Base-by-base conservation (phyloP, 202 grass and related monocot species). In the Digitaria exilis region DNA sequence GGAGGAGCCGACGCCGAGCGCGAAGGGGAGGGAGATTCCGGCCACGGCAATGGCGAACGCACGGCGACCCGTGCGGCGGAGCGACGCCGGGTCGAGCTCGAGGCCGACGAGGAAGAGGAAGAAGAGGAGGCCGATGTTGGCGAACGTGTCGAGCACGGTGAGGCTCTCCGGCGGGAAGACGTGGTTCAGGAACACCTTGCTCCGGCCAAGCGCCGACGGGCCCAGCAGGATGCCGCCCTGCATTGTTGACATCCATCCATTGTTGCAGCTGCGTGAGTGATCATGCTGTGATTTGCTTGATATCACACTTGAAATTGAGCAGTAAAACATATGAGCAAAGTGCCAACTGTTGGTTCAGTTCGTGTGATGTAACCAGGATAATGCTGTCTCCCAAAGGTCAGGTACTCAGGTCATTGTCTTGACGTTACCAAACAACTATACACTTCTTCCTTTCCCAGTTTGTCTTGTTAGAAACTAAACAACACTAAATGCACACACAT, bases 61-160 rank as follows among this genome's bases (percentile, higher is more conserved):
- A 34, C 43, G 43, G 18, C 59, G 57, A 32, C 88, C 88, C 1
- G 88, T 93, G 18, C 91, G 81, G 45, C 85, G 88, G 74, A 93
- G 80, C 22, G 91, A 35, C 3, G 80, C 70, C 2, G 80, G 88
- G 87, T 97, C 91, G 0, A 93, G 84, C 87, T 97, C 94, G 1
- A 97, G 91, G 29, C 94, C 91, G 5, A 93, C 91, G 11, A 97
- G 94, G 82, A 97, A 93, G 37, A 97, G 91, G 89, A 97, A 97
- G 84, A 91, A 91, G 61, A 97, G 81, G 22, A 97, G 87, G 70
- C 91, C 89, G 51, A 97, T 85, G 82, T 89, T 89, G 65, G 94
- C 94, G n/a, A 97, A 59, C 24, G 94, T 97, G 85, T 97, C 89
- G 5, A 97, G 91, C 86, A 92, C 89, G 2, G 87, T 93, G 15